These are phyloP conservation scores for Hypholoma fasciculare DNA, from an alignment of 768 basidiomycete genomes.

Conservation along the genomic window DNA sequence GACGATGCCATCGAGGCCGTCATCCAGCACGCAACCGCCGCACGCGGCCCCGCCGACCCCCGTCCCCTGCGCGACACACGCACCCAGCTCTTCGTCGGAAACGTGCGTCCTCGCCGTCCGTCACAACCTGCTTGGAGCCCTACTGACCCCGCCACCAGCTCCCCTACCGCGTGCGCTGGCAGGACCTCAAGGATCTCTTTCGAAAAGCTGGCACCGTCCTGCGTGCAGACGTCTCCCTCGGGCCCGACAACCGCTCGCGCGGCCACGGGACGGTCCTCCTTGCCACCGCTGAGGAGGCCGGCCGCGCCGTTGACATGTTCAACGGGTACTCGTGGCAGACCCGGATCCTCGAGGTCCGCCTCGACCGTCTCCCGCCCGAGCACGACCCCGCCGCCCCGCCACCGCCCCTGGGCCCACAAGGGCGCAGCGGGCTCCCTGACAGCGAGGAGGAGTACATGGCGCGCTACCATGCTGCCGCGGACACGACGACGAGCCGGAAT, in stretches of 20 bases:
- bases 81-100: slow-evolving; percentile 95
- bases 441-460: slow-evolving; percentile 24
- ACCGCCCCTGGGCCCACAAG: slow-evolving; percentile 5
- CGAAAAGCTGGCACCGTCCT: slow-evolving; percentile 91
- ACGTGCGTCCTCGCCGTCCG: slow-evolving; percentile 53
- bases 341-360: slow-evolving; percentile 86
- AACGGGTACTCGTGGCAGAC: slow-evolving; percentile 99
- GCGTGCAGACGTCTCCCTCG: slow-evolving; percentile 74
- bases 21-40: slow-evolving; percentile 87
- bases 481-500: slow-evolving; percentile 42
- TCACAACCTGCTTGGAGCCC: slow-evolving; percentile 1
- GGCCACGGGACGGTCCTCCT: slow-evolving; percentile 95
- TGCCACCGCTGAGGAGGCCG: slow-evolving; percentile 92
- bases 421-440: slow-evolving; percentile 7
- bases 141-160: slow-evolving; percentile 48
- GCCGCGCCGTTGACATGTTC: slow-evolving; percentile 92
- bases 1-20: slow-evolving; percentile 91
- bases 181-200: slow-evolving; percentile 98
- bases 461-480: slow-evolving; percentile 21
- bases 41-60: slow-evolving; percentile 51
- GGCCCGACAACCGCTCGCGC: slow-evolving; percentile 88
- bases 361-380: slow-evolving; percentile 76
- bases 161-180: slow-evolving; percentile 97
- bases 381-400: slow-evolving; percentile 35
- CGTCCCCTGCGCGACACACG: slow-evolving; percentile 78